Conservation (phyloP, 768 basidiomycete genomes). For the Collybiopsis luxurians region DNA sequence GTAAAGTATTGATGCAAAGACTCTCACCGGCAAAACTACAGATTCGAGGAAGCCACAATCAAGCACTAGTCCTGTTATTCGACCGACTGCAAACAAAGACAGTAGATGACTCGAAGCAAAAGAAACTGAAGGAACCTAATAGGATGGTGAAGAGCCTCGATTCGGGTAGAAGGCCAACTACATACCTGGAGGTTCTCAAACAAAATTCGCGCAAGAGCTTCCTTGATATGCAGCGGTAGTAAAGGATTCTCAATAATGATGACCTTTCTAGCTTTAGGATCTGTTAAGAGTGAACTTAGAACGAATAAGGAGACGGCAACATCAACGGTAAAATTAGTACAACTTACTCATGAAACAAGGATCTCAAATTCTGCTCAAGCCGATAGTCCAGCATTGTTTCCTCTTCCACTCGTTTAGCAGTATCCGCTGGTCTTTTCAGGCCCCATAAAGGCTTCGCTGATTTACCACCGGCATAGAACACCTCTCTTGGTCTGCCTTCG, state of each 20-base stretch:
- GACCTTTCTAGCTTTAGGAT: conserved; percentile 93
- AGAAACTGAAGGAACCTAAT: conserved; percentile 88
- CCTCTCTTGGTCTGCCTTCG: conserved; percentile 85
- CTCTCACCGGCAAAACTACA: conserved; percentile 77
- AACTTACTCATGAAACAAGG: conserved; percentile 83
- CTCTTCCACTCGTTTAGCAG: conserved; percentile 65
- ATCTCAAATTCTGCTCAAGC: conserved; percentile 66
- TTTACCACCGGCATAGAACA: conserved; percentile 61
- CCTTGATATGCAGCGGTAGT: conserved; percentile 84
- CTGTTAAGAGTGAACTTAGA: conserved; percentile 83
- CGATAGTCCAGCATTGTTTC: conserved; percentile 68
- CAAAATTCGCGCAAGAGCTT: conserved; percentile 78
- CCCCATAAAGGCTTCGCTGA: conserved; percentile 55
- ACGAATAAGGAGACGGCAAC: conserved; percentile 17
- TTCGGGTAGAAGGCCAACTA: conserved; percentile 10
- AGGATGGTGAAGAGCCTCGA: neutral
- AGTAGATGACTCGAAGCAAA: conserved; percentile 90
- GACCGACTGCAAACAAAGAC: conserved; percentile 79
- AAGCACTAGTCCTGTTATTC: conserved; percentile 90
- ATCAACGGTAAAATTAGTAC: neutral
- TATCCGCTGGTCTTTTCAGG: conserved; percentile 51
- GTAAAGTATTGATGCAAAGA: neutral
- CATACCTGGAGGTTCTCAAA: conserved; percentile 87
- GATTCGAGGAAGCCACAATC: conserved; percentile 94
- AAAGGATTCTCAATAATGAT: conserved; percentile 90